phyloP scores from a whole-genome alignment of 352 stramenopile genomes.

The Phytopythium aichiense region DNA sequence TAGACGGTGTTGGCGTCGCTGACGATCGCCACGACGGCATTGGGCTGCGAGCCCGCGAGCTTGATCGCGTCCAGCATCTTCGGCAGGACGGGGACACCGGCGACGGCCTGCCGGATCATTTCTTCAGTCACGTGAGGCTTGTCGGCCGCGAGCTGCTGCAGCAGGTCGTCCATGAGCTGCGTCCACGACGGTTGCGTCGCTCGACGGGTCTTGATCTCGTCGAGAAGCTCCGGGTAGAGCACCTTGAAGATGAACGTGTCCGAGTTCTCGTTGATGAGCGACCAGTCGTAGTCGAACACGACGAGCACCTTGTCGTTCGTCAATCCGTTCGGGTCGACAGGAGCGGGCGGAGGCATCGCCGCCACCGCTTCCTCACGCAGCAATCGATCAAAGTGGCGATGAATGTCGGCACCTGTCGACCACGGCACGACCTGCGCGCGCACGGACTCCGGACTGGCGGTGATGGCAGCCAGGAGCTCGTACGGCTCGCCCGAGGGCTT shows the following conservation, averaged over 20 bases:
- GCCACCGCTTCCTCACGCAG: conserved; percentile 13
- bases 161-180: conserved; percentile 63
- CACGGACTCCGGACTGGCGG: conserved; percentile 24
- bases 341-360: conserved; percentile 1
- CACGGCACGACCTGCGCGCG: conserved; percentile 37
- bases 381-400: conserved; percentile 25
- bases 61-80: conserved; percentile 69
- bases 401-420: conserved; percentile 50
- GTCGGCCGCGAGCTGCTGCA: conserved; percentile 33
- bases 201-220: conserved; percentile 22
- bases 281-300: conserved; percentile 86
- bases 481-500: conserved; percentile 25
- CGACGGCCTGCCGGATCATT: conserved; percentile 41
- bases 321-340: background rate
- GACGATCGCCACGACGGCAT: conserved; percentile 56
- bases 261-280: conserved; percentile 79
- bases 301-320: conserved; percentile 36
- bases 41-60: conserved; percentile 31
- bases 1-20: conserved; percentile 81
- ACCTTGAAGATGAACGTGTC: conserved; percentile 73
- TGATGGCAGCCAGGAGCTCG: conserved; percentile 30
- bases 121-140: conserved; percentile 29
- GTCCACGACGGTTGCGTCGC: conserved; percentile 44
- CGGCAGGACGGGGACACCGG: conserved; percentile 47
- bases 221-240: conserved; percentile 56